Base-by-base conservation (phyloP, 257 asterid species). In the Forsythia suspensa region DNA sequence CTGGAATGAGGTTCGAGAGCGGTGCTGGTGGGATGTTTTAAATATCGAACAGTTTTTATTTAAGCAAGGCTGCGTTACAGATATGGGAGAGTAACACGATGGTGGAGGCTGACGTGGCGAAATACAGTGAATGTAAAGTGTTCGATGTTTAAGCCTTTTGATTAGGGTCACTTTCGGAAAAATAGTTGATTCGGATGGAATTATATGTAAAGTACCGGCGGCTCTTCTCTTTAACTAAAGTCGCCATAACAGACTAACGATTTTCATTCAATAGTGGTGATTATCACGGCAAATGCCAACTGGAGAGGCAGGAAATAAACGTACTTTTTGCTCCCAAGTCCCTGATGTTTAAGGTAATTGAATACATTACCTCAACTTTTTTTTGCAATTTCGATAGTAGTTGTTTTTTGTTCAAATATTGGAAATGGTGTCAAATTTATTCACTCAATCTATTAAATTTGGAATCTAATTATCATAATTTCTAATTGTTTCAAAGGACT, bases 41-140 rank as follows among this genome's bases (percentile, higher is more conserved):
- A 59, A 57, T 20, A 71, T 82, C 87, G 74, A 79, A 78, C 87
- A 18, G 52, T 73, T 75, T 72, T 81, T 36, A 20, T 57, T 81
- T 46, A 36, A 75, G 85, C 83, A 80, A 70, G 78, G 81, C 73
- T 80, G 85, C 67, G 81, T 74, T 79, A 61, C 70, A 75, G 76
- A 75, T 76, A 37, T 38, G 8, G 59, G 15, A n/a, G 57, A 5
- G 9, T n/a, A 59, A 40, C 21, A 39, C 67, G 70, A 75, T 38
- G 51, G 20, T 18, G 46, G n/a, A 18, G 20, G 74, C 87, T 73
- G 76, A 81, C 84, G 82, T 75, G 87, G 86, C 46, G 55, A 6
- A n/a, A 7, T 15, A 7, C n/a, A 21, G 21, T 18, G 48, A 73
- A 6, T 61, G 78, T 71, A 55, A 85, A 75, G 74, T 72, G 83